Conservation (phyloP, 257 asterid species). For the Nemophila menziesii region DNA sequence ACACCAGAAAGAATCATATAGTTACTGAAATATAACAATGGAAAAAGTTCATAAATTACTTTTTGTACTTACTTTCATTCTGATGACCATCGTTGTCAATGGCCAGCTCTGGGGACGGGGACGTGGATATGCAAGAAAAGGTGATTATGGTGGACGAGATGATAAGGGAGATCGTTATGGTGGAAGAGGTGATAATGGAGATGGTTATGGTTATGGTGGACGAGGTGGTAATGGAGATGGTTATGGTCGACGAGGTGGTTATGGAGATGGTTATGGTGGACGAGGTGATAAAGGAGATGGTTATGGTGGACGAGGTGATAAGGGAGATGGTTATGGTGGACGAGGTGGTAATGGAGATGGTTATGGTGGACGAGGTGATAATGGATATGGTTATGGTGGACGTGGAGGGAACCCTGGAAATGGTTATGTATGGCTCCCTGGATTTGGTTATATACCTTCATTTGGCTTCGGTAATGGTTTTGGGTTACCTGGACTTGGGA, state of each 20-base stretch:
- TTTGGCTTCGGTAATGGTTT: no score
- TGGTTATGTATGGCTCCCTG: no score
- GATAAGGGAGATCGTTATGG: neutral
- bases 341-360: neutral
- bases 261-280: neutral
- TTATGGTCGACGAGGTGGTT: neutral
- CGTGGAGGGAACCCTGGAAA: neutral
- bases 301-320: no score
- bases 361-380: neutral
- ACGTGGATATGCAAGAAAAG: neutral
- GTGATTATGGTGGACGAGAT: neutral
- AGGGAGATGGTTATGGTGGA: neutral
- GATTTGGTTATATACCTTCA: no score
- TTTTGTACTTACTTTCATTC: neutral
- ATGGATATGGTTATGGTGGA: neutral
- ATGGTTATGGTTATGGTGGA: neutral
- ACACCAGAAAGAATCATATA: neutral
- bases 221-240: neutral
- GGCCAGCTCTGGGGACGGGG: neutral
- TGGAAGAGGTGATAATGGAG: neutral
- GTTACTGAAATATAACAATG: neutral
- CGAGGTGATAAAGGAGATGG: neutral
- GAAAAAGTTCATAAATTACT: neutral
- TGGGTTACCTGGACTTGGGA: no score
- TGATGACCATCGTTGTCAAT: neutral